Base-by-base conservation (phyloP, 768 basidiomycete species). In the Boletus rufocinnamomeus region DNA sequence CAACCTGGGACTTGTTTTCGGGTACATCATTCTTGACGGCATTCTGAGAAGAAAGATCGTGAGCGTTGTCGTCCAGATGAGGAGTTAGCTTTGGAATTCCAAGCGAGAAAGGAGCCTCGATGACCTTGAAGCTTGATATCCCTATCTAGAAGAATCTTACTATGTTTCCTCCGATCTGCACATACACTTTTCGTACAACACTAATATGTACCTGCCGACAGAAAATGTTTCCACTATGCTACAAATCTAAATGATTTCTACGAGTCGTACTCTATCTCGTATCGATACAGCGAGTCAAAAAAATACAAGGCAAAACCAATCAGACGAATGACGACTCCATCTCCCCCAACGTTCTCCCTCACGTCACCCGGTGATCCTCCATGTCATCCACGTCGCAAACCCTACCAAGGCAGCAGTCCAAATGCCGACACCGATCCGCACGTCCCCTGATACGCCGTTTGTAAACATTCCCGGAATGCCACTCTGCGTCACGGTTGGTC, bases 1-100 rank as follows among this genome's bases (percentile, higher is more conserved):
- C n/a, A 16, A 58, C 63, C 11, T 66, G 66, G 68, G 54, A 58
- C 1, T 0, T 68, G 27, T 68, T 68, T 35, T 62, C 65, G 2
- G 63, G 65, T n/a, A 16, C 37, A 17, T 40, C 57, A 0, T 37
- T 66, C 9, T 45, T 63, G 38, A 52, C 52, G 43, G 54, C 9
- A 0, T 45, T 62, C 3, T 67, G 40, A 65, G 43, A 8, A 9
- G 11, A 10, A 27, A 8, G 4, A 14, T 14, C 43, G 43, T 23
- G 43, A 23, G 21, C 43, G 25, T 46, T 9, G 23, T 27, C 17
- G 8, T 19, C 17, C 17, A 19, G 17, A 27, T 11, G 19, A n/a
- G n/a, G n/a, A n/a, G n/a, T 10, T 19, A 9, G 14, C 5, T 6
- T n/a, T 30, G 1, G 13, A 14, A 49, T 21, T n/a, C 7, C 7